Conservation (phyloP, 176 grass and related monocot genomes). For the Hordeum vulgare region MorexV3_pseudomolecules_assembly NC_058519.1:434501593-434502092, state of each 20-base stretch:
- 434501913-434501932: conserved; percentile 76
- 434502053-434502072: conserved; percentile 82
- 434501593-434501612: neutral
- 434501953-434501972: conserved; percentile 83
- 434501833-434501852: conserved; percentile 91
- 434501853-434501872: conserved; percentile 80
- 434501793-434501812: conserved; percentile 94
- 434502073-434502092: conserved; percentile 87
- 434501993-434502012: conserved; percentile 70
- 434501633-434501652: neutral
- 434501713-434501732: conserved; percentile 65
- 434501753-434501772: conserved; percentile 90
- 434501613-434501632: neutral
- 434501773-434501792: conserved; percentile 78
- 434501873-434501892: conserved; percentile 63
- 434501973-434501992: conserved; percentile 70
- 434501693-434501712: neutral
- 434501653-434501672: neutral
- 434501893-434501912: conserved; percentile 69
- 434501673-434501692: neutral
- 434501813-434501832: conserved; percentile 75
- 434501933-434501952: conserved; percentile 72
- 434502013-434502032: conserved; percentile 80
- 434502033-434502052: conserved; percentile 72
- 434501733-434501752: conserved; percentile 82